Evolutionary conservation across 2,329 filamentous ascomycete species (phyloP), one percentile per base, ranked within the genome.

Genomic region (Chrysoporthe puriensis): DNA sequence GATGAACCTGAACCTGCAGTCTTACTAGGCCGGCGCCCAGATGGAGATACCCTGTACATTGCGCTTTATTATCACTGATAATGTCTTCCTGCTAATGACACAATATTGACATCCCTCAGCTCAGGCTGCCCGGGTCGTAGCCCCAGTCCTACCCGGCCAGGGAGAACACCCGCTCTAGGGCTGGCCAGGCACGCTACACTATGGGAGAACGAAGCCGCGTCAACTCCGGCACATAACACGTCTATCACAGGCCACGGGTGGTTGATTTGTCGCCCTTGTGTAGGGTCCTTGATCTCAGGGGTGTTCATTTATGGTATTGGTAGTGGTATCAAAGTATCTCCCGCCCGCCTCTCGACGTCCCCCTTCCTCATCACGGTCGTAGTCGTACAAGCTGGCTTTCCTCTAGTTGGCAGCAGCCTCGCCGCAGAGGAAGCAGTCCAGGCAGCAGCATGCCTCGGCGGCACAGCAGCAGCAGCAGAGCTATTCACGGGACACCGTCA

Each of bases 341-440:
- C 34, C 50, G 32, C 34, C 44, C 21, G 11, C 26, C 14, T 63
- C 61, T 26, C 42, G 43, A 36, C 21, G 16, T 48, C 40, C 21
- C 4, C 21, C 21, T 34, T 60, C 40, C n/a, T 62, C 44, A 46
- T 52, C 32, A 50, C 36, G 60, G 60, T 62, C 60, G 34, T 62
- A 7, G 43, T 64, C 54, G 59, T 48, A n/a, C 14, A 61, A 34
- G 59, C 59, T 18, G 21, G 36, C 2, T 34, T 36, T 21, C 61
- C n/a, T 54, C 36, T 59, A 64, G 52, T 57, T 46, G 42, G 56
- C 63, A 36, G 44, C 63, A 18, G 63, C 63, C 54, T 64, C 63
- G 43, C 63, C 63, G 32, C 63, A 64, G n/a, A 64, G 63, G 63
- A 64, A 64, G 63, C 63, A 64, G 52, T 64, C 63, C 16, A 64